Percentiles rank a stretch among this genome's conserved stretches.
These are phyloP conservation scores for Pseudogymnoascus sp. DNA, from an alignment of 2,329 filamentous ascomycete genomes.

Conservation along the genomic window DNA sequence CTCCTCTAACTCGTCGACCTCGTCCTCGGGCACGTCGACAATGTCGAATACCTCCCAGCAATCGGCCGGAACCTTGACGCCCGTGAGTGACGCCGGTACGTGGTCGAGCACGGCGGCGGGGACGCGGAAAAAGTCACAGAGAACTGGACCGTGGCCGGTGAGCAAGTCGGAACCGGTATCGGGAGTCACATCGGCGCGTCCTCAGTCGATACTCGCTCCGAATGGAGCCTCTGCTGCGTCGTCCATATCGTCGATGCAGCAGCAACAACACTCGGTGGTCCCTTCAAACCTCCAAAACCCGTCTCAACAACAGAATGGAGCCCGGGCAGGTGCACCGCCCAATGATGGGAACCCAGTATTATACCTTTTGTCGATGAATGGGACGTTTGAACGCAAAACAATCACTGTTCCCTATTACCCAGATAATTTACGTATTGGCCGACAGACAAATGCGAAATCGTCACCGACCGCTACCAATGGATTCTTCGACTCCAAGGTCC, in stretches of 20 bases:
- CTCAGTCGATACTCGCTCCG: conserved; percentile 51
- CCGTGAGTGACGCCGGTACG: conserved; percentile 19
- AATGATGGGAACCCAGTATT: conserved; percentile 64
- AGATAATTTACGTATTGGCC: conserved; percentile 89
- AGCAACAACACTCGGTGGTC: conserved; percentile 50
- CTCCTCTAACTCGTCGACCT: conserved; percentile 52
- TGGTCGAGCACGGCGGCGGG: conserved; percentile 33
- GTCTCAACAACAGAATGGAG: conserved; percentile 48
- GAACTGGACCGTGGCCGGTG: conserved; percentile 50
- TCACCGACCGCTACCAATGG: conserved; percentile 85
- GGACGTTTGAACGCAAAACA: conserved; percentile 94
- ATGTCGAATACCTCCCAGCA: conserved; percentile 40
- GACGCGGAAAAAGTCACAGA: conserved; percentile 39
- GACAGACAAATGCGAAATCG: conserved; percentile 95
- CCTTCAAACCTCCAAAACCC: conserved; percentile 62
- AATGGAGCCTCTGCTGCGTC: conserved; percentile 51
- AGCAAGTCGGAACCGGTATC: conserved; percentile 58
- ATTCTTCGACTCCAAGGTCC: conserved; percentile 95
- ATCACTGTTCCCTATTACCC: conserved; percentile 88
- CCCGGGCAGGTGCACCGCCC: conserved; percentile 30
- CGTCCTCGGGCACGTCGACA: conserved; percentile 55
- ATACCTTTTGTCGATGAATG: conserved; percentile 82
- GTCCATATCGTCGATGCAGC: conserved; percentile 52
- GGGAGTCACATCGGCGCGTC: conserved; percentile 50
- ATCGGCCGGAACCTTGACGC: conserved; percentile 45